phyloP scores from a whole-genome alignment of 495 filamentous ascomycete genomes.

The Aspergillus kassunensis region DNA sequence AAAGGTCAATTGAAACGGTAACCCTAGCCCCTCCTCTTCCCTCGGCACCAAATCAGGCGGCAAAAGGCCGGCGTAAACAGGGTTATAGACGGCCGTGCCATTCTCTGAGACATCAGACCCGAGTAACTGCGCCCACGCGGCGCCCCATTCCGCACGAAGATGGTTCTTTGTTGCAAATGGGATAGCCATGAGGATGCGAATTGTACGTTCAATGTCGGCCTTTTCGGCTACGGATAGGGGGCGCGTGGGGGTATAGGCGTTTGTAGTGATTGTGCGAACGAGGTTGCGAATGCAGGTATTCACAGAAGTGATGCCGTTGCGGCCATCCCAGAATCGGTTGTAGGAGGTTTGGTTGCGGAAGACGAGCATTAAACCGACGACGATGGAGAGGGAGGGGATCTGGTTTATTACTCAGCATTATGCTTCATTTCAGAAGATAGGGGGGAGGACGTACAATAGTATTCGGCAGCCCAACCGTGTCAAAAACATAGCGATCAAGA shows the following conservation, averaged over 20 bases:
- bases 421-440: neutral
- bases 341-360: constrained; percentile 72
- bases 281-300: constrained; percentile 62
- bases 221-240: constrained; percentile 39
- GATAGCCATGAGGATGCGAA: constrained; percentile 63
- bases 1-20: constrained; percentile 63
- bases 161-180: constrained; percentile 75
- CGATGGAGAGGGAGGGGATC: constrained; percentile 74
- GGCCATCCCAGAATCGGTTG: constrained; percentile 70
- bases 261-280: constrained; percentile 52
- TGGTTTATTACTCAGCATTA: constrained; percentile 16
- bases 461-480: constrained; percentile 56
- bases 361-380: constrained; percentile 77
- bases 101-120: constrained; percentile 42
- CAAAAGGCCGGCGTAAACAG: constrained; percentile 59
- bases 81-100: constrained; percentile 46
- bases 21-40: constrained; percentile 60
- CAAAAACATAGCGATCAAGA: constrained; percentile 53
- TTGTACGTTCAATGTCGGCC: constrained; percentile 55
- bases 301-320: constrained; percentile 54
- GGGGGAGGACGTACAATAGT: constrained; percentile 49
- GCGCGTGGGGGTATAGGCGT: constrained; percentile 32
- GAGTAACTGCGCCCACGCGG: constrained; percentile 34
- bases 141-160: constrained; percentile 68
- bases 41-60: constrained; percentile 56